Evolutionary conservation across 306 rosid species (phyloP), one percentile per base, ranked within the genome.

Genomic region (Arachis stenosperma): DNA sequence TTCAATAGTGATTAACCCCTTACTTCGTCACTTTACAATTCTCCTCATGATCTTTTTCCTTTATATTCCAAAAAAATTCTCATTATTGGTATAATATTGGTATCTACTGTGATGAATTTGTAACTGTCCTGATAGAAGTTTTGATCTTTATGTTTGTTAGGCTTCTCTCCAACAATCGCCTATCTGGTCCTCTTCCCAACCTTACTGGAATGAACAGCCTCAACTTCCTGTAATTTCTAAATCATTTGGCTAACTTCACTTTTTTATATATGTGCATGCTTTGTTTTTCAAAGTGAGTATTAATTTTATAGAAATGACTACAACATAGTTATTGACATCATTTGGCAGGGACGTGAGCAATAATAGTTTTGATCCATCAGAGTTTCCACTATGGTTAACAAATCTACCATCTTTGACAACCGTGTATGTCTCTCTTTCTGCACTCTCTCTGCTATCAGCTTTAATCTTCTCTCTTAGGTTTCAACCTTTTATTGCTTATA

Each of bases 101-200:
- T 15, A 69, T 78, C 8, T 37, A 15, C 13, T 7, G 9, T 44
- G 46, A 9, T 53, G 51, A 76, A 12, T 63, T 81, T 46, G 9
- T 22, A 9, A 60, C 33, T 55, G 15, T 53, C 59, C 46, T 68
- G 39, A 72, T 15, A 5, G 65, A 73, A 36, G 52, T 52, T 73
- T 67, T 60, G 53, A 10, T 8, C 66, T 53, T 53, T 30, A 71
- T 55, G 71, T 9, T 53, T 72, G 68, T 61, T 75, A 90, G 97
- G 88, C 29, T 43, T 70, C 73, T 88, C 82, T 90, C 92, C 68
- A 78, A 84, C 82, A 90, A 90, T 54, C 77, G 63, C 81, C 78
- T 90, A 52, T 74, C 74, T 22, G 97, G 97, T 60, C 54, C 78
- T 48, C 8, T 76, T 33, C 97, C 92, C 7, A 65, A 75, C 80